Percentiles rank a stretch among this genome's conserved stretches.
These are phyloP conservation scores for Aspergillus sp. DNA, from an alignment of 2,329 filamentous ascomycete genomes.

Conservation along the genomic window DNA sequence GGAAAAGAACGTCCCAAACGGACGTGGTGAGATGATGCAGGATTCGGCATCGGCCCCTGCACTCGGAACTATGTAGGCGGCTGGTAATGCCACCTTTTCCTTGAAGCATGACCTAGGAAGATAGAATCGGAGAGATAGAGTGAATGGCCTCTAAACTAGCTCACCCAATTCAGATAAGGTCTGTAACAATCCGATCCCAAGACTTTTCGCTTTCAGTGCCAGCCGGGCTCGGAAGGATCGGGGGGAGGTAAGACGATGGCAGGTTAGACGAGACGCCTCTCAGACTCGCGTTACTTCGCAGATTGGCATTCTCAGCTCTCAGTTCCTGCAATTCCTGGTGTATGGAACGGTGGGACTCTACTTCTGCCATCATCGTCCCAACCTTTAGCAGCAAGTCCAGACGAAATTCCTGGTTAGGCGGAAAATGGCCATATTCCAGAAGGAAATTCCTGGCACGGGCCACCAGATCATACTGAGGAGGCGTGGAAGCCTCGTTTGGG, in stretches of 20 bases:
- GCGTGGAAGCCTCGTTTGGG: neutral
- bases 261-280: conserved; percentile 17
- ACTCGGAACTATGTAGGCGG: too few relatives aligned
- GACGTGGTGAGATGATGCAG: too few relatives aligned
- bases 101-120: too few relatives aligned
- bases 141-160: too few relatives aligned
- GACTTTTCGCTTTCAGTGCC: conserved; percentile 16
- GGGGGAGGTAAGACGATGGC: conserved; percentile 4
- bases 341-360: conserved; percentile 18
- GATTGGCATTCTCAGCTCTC: conserved; percentile 19
- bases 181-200: conserved; percentile 25
- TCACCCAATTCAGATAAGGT: conserved; percentile 18
- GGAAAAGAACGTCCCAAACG: too few relatives aligned
- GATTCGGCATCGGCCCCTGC: too few relatives aligned
- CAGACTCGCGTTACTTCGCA: conserved; percentile 24
- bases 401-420: conserved; percentile 9
- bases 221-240: conserved; percentile 9
- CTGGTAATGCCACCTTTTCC: too few relatives aligned
- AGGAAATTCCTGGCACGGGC: conserved; percentile 12
- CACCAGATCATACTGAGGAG: neutral
- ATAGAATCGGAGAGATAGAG: too few relatives aligned
- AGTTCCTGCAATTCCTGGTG: conserved; percentile 18
- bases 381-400: conserved; percentile 21
- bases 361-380: conserved; percentile 20
- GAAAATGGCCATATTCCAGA: conserved; percentile 10